phyloP scores from a whole-genome alignment of 495 filamentous ascomycete species.

The Podospora didyma region DNA sequence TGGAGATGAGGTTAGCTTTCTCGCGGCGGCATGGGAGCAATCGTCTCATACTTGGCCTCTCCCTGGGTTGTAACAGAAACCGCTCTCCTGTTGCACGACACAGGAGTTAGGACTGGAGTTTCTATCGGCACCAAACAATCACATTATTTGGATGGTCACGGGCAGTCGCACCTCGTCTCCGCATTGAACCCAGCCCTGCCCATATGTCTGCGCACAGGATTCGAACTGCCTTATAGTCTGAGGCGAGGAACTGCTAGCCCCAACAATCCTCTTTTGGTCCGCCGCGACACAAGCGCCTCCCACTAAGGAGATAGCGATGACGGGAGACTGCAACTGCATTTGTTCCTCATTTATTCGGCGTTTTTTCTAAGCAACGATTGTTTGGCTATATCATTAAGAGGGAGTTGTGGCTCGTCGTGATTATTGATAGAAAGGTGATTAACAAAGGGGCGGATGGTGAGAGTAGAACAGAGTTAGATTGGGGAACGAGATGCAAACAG shows the following conservation, averaged over 20 bases:
- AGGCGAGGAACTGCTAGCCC: not conserved
- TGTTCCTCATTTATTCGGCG: not conserved
- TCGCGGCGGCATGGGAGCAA: not conserved
- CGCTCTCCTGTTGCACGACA: constrained; percentile 16
- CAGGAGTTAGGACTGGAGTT: not conserved
- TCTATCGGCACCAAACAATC: no score
- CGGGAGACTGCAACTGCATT: not conserved
- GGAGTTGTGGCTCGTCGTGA: not conserved
- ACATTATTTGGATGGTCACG: not conserved
- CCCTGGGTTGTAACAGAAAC: constrained; percentile 33
- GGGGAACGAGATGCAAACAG: no score
- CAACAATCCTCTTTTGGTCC: not conserved
- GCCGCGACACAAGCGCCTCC: not conserved
- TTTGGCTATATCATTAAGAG: not conserved
- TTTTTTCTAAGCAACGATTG: no score
- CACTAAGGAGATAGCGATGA: not conserved
- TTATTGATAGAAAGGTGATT: no score
- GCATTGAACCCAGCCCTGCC: constrained; percentile 29
- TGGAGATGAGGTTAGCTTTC: constrained; percentile 8
- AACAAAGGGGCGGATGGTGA: not conserved
- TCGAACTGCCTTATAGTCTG: constrained; percentile 8
- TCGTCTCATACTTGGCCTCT: constrained; percentile 29
- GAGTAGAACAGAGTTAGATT: no score
- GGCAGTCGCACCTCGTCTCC: constrained; percentile 20
- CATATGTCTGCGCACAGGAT: constrained; percentile 37